These are phyloP conservation scores for Triangularia verruculosa DNA, from an alignment of 2,329 filamentous ascomycete genomes.

Conservation along the genomic window DNA sequence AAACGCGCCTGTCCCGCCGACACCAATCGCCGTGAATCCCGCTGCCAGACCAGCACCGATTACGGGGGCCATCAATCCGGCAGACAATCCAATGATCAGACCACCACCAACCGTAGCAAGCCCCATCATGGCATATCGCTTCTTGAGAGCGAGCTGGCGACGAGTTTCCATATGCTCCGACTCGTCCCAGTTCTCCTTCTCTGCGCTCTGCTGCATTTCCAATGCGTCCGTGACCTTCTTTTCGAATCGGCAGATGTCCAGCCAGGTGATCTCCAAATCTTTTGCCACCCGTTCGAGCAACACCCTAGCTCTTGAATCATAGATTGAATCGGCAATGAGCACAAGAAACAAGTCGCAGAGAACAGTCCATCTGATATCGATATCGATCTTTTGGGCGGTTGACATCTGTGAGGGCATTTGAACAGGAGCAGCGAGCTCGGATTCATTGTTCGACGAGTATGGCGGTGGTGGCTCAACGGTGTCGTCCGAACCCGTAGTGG, in stretches of 20 bases:
- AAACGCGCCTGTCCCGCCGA: slow-evolving; percentile 84
- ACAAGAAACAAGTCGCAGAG: slow-evolving; percentile 93
- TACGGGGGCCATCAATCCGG: slow-evolving; percentile 84
- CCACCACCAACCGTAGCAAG: slow-evolving; percentile 93
- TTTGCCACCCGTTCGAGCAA: slow-evolving; percentile 80
- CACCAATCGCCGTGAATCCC: slow-evolving; percentile 91
- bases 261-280: slow-evolving; percentile 78
- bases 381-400: slow-evolving; percentile 80
- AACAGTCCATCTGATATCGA: slow-evolving; percentile 95
- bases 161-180: slow-evolving; percentile 87
- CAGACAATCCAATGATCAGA: slow-evolving; percentile 90
- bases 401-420: slow-evolving; percentile 80
- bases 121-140: slow-evolving; percentile 91
- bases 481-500: slow-evolving; percentile 41
- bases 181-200: slow-evolving; percentile 97
- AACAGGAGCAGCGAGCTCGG: slow-evolving; percentile 75
- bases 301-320: slow-evolving; percentile 82
- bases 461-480: slow-evolving; percentile 53
- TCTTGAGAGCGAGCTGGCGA: slow-evolving; percentile 75
- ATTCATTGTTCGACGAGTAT: slow-evolving; percentile 62
- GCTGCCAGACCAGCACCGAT: slow-evolving; percentile 93
- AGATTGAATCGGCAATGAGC: slow-evolving; percentile 91
- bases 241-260: slow-evolving; percentile 95
- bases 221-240: slow-evolving; percentile 94
- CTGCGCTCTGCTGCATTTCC: slow-evolving; percentile 93